Evolutionary conservation across 352 stramenopile genomes (phyloP), one percentile per base, ranked within the genome.

Genomic region (Phytophthora sp.): DNA sequence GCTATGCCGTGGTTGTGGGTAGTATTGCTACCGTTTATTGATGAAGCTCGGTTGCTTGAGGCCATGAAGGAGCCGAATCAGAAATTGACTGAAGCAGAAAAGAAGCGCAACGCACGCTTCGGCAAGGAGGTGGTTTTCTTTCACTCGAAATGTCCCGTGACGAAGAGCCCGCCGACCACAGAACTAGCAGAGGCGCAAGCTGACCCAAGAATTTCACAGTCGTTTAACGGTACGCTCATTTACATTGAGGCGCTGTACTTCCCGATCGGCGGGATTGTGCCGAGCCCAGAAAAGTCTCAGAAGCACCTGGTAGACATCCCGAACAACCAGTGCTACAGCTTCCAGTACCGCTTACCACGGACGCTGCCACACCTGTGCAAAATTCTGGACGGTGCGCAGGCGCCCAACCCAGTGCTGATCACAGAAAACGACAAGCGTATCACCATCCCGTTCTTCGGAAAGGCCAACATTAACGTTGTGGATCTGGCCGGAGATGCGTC

Each of bases 1-100:
- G 88, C 92, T 0, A 98, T 99, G 90, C 96, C 96, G 21, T 99
- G 98, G 98, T 79, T 99, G 9, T 99, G 97, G 96, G 97, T 99
- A 13, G 97, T 99, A 21, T 74, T 99, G 31, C 82, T 99, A 10
- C 97, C 97, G 18, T 99, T 99, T 62, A 99, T 99, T 62, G 97
- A 99, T 52, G 96, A 99, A 81, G 74, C 88, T 41, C 79, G 97
- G 11, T 76, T 99, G 26, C 62, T 99, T 8, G 69, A 87, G 23
- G 94, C 94, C 23, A 91, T 99, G 84, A 76, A 78, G 10, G 58
- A 82, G 15, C 73, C 75, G 10, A 94, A 91, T 41, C 44, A 74
- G 11, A 75, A 94, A 53, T 59, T 91, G 30, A 91, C 80, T 4
- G 72, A 87, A 34, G 75, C 84, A 2, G 87, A 96, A 68, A 77